phyloP scores from a whole-genome alignment of 768 basidiomycete species.

The Pleurotus eryngii region DNA sequence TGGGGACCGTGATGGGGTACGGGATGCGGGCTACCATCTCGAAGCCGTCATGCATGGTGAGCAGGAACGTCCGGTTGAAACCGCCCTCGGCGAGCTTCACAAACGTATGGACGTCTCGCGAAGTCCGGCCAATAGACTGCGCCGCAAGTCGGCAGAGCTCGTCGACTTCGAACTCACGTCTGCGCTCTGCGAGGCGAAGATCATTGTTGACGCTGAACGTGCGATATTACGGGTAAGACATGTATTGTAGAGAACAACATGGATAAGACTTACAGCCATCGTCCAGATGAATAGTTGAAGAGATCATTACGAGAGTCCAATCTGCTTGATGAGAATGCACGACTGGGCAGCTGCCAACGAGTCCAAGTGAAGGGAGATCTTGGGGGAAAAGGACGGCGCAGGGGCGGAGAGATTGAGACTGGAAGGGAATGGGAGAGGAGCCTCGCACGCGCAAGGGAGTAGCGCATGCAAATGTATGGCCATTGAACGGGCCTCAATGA shows the following conservation, averaged over 20 bases:
- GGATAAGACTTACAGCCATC: conserved; percentile 32
- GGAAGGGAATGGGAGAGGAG: neutral
- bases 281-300: conserved; percentile 35
- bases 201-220: conserved; percentile 29
- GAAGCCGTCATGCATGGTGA: conserved; percentile 29
- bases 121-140: conserved; percentile 24
- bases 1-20: conserved; percentile 25
- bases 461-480: neutral
- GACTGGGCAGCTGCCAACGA: conserved; percentile 14
- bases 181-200: conserved; percentile 32
- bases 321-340: conserved; percentile 21
- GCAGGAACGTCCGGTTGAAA: conserved; percentile 32
- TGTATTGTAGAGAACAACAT: conserved; percentile 18
- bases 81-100: conserved; percentile 42
- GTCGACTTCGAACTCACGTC: conserved; percentile 26
- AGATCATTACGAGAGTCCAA: conserved; percentile 19
- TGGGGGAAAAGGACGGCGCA: conserved; percentile 18
- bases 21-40: conserved; percentile 34
- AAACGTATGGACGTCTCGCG: conserved; percentile 25
- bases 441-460: neutral
- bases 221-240: conserved; percentile 21
- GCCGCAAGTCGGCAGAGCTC: conserved; percentile 33
- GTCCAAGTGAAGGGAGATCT: conserved; percentile 18
- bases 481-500: too few species aligned
- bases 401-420: neutral